These are phyloP conservation scores for Solanum hybrid DNA, from an alignment of 305 asterid genomes.

Conservation along the genomic window DNA sequence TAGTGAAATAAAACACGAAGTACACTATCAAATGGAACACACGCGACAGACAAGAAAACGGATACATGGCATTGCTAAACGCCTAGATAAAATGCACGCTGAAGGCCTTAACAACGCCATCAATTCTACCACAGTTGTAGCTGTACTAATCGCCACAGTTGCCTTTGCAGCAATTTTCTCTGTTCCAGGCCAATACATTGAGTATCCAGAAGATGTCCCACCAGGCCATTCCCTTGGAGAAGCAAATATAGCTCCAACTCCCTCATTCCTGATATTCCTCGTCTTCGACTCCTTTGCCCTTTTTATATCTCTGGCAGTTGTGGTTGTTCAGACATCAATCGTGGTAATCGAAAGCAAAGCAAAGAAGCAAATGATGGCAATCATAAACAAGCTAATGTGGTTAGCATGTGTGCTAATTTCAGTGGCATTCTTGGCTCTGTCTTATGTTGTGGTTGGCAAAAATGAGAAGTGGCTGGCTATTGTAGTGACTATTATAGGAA, in stretches of 20 bases:
- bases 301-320: conserved; percentile 78
- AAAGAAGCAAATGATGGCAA: conserved; percentile 89
- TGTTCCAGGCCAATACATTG: conserved; percentile 67
- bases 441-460: conserved; percentile 69
- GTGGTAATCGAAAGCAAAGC: conserved; percentile 83
- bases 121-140: conserved; percentile 83
- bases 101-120: conserved; percentile 96
- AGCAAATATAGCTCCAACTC: conserved; percentile 56
- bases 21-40: conserved; percentile 71
- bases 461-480: conserved; percentile 65
- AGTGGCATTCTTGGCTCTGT: conserved; percentile 64
- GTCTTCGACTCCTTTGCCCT: conserved; percentile 73
- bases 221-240: conserved; percentile 55
- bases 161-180: conserved; percentile 92
- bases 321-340: conserved; percentile 82
- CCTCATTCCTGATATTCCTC: conserved; percentile 55
- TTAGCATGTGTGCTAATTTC: conserved; percentile 73
- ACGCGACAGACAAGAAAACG: conserved; percentile 57
- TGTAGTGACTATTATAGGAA: conserved; percentile 62
- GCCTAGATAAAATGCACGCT: conserved; percentile 73
- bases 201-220: conserved; percentile 29
- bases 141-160: conserved; percentile 86
- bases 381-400: conserved; percentile 96
- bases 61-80: conserved; percentile 64
- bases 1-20: conserved; percentile 91